Evolutionary conservation across 192 early-diverging fungal species (phyloP).

Genomic region (Backusella sp.): DNA sequence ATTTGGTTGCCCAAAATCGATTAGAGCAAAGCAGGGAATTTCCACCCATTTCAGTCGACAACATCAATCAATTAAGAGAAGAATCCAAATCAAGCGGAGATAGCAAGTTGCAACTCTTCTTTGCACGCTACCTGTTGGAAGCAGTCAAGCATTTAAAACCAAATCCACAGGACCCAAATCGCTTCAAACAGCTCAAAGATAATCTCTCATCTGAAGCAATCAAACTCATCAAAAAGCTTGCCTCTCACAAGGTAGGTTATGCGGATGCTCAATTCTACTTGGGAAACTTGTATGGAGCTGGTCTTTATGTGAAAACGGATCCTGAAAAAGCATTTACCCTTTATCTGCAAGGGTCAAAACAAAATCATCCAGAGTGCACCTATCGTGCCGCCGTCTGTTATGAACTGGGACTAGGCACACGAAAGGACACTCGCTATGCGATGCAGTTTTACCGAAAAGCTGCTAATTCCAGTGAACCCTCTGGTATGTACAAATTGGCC

Average conservation of each 20-base stretch:
- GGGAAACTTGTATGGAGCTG: constrained; percentile 87
- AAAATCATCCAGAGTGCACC: constrained; percentile 86
- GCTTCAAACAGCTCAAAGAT: constrained; percentile 69
- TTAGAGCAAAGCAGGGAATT: background rate
- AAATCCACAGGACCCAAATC: constrained; percentile 67
- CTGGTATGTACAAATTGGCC: constrained; percentile 97
- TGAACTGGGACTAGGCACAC: constrained; percentile 93
- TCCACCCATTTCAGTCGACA: constrained; percentile 37
- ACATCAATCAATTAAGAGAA: constrained; percentile 39
- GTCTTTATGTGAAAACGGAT: constrained; percentile 74
- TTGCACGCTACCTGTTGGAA: constrained; percentile 86
- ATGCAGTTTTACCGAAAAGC: constrained; percentile 94
- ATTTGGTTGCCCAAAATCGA: background rate
- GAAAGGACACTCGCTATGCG: constrained; percentile 74
- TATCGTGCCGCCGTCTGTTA: constrained; percentile 96
- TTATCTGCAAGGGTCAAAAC: constrained; percentile 92
- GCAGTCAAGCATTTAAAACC: constrained; percentile 65
- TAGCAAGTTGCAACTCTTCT: constrained; percentile 74
- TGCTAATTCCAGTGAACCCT: constrained; percentile 84
- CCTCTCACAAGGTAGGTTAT: constrained; percentile 66
- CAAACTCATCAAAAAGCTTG: constrained; percentile 84
- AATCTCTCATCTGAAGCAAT: constrained; percentile 76
- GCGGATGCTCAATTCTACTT: constrained; percentile 93
- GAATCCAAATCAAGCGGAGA: constrained; percentile 61
- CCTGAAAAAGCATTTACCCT: constrained; percentile 87